Evolutionary conservation across 108 stramenopile species (phyloP), one percentile per base, ranked within the genome.

Genomic region (Cyclotella baltica): DNA sequence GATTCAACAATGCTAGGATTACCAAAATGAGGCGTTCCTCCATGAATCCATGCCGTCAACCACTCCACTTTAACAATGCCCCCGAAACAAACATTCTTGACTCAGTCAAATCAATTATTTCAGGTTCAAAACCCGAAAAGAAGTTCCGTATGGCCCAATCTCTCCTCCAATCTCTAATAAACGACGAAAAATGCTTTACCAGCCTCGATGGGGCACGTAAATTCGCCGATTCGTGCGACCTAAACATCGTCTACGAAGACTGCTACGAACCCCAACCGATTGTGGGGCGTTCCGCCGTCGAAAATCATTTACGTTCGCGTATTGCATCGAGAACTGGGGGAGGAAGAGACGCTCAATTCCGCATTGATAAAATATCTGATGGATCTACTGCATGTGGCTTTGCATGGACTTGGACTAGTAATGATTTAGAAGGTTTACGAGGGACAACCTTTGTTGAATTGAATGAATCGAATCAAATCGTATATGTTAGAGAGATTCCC

Each of bases 361-460:
- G 92, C 5, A 72, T 93, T 9, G 92, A 93, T 58, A 86, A 73
- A 43, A 90, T 93, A 28, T 83, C 81, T 48, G 92, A 93, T 80
- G 92, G 92, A 3, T 62, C 38, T 62, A 78, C 18, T 16, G 92
- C 92, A 50, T 89, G 88, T 71, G 92, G 92, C 35, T 93, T 88
- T 86, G 88, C 87, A 25, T 93, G 92, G 92, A 93, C 92, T 1
- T 93, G 87, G 87, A 77, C 85, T 0, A 62, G 58, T 38, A 66
- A 65, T 11, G 22, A 80, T 5, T 62, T 87, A 61, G 89, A 93
- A 66, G 92, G 92, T 38, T 70, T 93, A 47, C 85, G 92, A 19
- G 92, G 92, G 20, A 93, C 92, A 0, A 93, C 92, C 27, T 93
- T 90, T 67, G 84, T 93, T 1, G 84, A 90, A 68, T 48, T 93